These are phyloP conservation scores for Grigorovia jiainica DNA, from an alignment of 805 yeast species.

Conservation along the genomic window DNA sequence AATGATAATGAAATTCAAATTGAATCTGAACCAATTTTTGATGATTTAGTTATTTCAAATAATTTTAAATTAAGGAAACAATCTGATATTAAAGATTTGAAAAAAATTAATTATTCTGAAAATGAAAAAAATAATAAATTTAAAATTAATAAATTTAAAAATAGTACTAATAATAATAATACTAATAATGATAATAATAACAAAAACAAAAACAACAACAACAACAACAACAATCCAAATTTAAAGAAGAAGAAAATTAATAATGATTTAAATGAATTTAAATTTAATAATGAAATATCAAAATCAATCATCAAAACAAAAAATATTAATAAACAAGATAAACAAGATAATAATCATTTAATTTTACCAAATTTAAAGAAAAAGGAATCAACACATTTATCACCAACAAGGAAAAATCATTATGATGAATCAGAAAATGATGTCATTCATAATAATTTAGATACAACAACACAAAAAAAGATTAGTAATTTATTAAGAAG, in stretches of 20 bases:
- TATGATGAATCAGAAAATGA: constrained; percentile 5
- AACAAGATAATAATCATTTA: background rate
- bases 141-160: background rate
- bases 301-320: background rate
- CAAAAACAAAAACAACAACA: background rate
- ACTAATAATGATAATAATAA: background rate
- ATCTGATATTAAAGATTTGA: background rate
- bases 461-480: constrained; percentile 1
- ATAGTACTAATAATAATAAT: background rate
- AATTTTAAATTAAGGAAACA: background rate
- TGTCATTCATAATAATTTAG: background rate
- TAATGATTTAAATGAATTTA: too few relatives aligned
- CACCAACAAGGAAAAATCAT: constrained; percentile 30
- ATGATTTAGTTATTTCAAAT: background rate
- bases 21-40: background rate
- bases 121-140: background rate
- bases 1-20: background rate
- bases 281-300: too few relatives aligned
- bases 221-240: background rate
- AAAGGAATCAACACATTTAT: constrained; percentile 32
- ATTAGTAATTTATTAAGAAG: constrained; percentile 8
- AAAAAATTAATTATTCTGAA: background rate
- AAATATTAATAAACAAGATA: background rate
- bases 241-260: too few relatives aligned
- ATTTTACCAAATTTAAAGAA: constrained; percentile 2